These are phyloP conservation scores for Epichloe hybrida DNA, from an alignment of 2,329 filamentous ascomycete species.

Conservation along the genomic window DNA sequence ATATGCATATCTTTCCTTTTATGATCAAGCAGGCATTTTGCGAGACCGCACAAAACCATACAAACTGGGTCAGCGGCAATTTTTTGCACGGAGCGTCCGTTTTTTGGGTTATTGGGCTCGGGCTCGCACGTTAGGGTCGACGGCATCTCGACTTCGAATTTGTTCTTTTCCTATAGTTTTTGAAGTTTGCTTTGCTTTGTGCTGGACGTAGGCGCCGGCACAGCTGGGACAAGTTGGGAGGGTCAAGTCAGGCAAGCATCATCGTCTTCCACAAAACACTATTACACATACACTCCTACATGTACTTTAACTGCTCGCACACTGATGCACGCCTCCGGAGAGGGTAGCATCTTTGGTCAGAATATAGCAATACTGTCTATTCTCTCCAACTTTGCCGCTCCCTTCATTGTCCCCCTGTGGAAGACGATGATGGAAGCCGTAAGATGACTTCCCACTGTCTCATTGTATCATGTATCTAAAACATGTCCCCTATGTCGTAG, in stretches of 20 bases:
- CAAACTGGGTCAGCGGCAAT: constrained; percentile 13
- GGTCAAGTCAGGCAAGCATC: constrained; percentile 49
- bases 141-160: constrained; percentile 4
- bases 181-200: constrained; percentile 4
- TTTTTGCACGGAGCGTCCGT: constrained; percentile 19
- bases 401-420: constrained; percentile 29
- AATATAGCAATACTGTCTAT: constrained; percentile 29
- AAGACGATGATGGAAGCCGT: constrained; percentile 51
- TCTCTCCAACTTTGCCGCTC: constrained; percentile 21
- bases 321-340: constrained; percentile 16
- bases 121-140: constrained; percentile 9
- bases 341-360: constrained; percentile 24
- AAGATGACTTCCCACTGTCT: constrained; percentile 28
- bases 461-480: constrained; percentile 6
- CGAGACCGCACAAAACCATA: constrained; percentile 13
- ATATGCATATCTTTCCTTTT: constrained; percentile 13
- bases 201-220: constrained; percentile 1
- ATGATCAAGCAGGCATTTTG: constrained; percentile 19
- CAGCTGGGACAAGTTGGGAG: constrained; percentile 6
- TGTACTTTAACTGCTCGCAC: constrained; percentile 49
- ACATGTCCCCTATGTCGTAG: constrained; percentile 4
- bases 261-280: constrained; percentile 48
- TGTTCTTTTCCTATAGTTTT: constrained; percentile 5
- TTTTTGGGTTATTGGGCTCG: constrained; percentile 10
- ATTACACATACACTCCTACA: constrained; percentile 21